These are phyloP conservation scores for Cryphonectria radicalis DNA, from an alignment of 2,329 filamentous ascomycete genomes.

Conservation along the genomic window DNA sequence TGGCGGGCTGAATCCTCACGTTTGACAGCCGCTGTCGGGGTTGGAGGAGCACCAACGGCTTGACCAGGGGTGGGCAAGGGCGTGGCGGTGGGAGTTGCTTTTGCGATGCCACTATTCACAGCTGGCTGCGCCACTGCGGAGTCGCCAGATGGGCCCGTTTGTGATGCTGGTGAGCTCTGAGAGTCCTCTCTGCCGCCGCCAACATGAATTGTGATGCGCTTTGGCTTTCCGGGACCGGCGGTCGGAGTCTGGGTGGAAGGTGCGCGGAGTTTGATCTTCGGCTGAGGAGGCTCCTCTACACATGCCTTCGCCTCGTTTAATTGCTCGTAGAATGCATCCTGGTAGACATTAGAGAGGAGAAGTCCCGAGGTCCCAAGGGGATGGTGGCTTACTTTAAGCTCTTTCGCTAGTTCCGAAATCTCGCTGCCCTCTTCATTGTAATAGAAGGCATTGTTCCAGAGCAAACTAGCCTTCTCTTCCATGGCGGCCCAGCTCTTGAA, in stretches of 20 bases:
- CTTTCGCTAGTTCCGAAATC: constrained; percentile 75
- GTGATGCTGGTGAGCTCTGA: constrained; percentile 55
- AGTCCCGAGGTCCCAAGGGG: not conserved
- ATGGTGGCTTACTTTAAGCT: constrained; percentile 68
- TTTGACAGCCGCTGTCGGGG: constrained; percentile 47
- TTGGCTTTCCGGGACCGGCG: constrained; percentile 46
- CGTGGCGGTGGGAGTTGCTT: constrained; percentile 27
- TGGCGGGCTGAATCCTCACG: constrained; percentile 42
- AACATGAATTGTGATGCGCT: constrained; percentile 75
- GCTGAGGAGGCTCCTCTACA: constrained; percentile 72
- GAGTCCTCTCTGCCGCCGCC: constrained; percentile 59
- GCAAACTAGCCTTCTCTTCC: constrained; percentile 75
- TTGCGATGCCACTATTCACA: constrained; percentile 37
- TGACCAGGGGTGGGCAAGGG: constrained; percentile 32
- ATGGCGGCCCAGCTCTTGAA: constrained; percentile 85
- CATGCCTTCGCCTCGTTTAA: constrained; percentile 73
- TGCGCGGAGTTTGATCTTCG: constrained; percentile 82
- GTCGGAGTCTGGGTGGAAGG: constrained; percentile 49
- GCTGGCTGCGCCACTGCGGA: constrained; percentile 39
- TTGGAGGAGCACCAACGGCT: constrained; percentile 49
- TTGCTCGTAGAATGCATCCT: constrained; percentile 72
- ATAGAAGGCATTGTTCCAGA: constrained; percentile 86
- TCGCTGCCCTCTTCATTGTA: constrained; percentile 94
- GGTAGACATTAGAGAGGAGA: constrained; percentile 24
- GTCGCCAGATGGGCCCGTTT: constrained; percentile 42